These are phyloP conservation scores for Alisma plantagoaquatica DNA, from an alignment of 106 monocot species.

Conservation along the genomic window DNA sequence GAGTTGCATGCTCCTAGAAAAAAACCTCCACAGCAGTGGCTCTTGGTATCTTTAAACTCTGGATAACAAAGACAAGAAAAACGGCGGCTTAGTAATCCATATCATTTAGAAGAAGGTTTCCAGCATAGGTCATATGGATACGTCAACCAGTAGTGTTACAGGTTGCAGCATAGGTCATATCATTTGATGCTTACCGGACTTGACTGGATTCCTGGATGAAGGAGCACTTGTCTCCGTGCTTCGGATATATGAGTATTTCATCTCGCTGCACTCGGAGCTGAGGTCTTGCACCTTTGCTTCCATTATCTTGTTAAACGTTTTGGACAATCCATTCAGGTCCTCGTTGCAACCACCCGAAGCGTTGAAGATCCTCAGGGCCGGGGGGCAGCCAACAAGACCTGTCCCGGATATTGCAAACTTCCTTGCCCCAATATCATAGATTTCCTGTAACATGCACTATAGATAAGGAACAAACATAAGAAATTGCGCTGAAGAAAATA, in stretches of 20 bases:
- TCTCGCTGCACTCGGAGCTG: slow-evolving; percentile 8
- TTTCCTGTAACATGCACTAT: slow-evolving; percentile 14
- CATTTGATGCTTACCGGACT: slow-evolving; percentile 1
- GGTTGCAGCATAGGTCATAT: too few species aligned
- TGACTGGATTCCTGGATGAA: not conserved
- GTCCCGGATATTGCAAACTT: slow-evolving; percentile 22
- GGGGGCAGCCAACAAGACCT: slow-evolving; percentile 22
- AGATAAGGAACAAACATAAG: too few species aligned
- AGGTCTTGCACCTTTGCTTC: slow-evolving; percentile 10
- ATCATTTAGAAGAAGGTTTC: too few species aligned
- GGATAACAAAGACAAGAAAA: not conserved
- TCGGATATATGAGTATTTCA: slow-evolving; percentile 30
- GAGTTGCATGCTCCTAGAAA: not conserved
- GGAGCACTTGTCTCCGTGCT: slow-evolving; percentile 10
- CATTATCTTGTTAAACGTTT: slow-evolving; percentile 9
- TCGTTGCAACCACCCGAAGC: slow-evolving; percentile 11
- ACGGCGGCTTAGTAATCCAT: not conserved
- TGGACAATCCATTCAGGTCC: slow-evolving; percentile 16
- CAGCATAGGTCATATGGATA: too few species aligned
- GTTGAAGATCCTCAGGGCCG: slow-evolving; percentile 9
- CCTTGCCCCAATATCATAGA: slow-evolving; percentile 25
- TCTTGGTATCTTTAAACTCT: not conserved
- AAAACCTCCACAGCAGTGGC: not conserved
- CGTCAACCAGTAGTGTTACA: too few species aligned
- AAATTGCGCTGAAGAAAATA: too few species aligned